Conservation (phyloP, 1,284 basidiomycete genomes). For the Wolfiporia cocos region DNA sequence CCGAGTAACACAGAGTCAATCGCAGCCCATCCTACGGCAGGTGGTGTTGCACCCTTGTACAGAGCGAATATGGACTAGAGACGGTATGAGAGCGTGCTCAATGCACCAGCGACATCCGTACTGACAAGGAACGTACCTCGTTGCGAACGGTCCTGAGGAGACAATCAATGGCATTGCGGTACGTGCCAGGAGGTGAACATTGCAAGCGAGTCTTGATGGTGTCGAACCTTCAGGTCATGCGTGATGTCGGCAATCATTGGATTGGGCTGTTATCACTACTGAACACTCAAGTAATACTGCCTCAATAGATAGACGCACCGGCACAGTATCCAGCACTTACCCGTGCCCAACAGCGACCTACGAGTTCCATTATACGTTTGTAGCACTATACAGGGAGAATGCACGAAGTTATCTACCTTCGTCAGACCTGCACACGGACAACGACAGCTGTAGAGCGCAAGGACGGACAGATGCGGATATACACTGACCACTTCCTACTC, state of each 20-base stretch:
- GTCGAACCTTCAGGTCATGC: constrained; percentile 45
- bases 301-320: too few species aligned
- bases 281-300: too few species aligned
- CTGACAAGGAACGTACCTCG: constrained; percentile 39
- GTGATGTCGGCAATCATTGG: not conserved
- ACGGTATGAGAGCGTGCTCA: not conserved
- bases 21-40: constrained; percentile 72
- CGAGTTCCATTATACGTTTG: not conserved
- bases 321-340: constrained; percentile 36
- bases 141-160: constrained; percentile 55
- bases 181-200: constrained; percentile 66
- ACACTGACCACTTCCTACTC: constrained; percentile 52
- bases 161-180: constrained; percentile 63
- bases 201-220: constrained; percentile 72
- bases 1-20: constrained; percentile 75
- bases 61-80: constrained; percentile 34
- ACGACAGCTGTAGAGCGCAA: too few species aligned
- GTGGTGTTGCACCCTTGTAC: constrained; percentile 71
- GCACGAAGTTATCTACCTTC: constrained; percentile 43
- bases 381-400: not conserved
- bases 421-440: constrained; percentile 39
- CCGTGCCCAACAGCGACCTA: constrained; percentile 69
- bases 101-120: not conserved
- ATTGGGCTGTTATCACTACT: too few species aligned
- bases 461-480: not conserved